A percentile compares a stretch with the other conserved stretches of the same genome.
phyloP scores from a whole-genome alignment of 106 monocot species.

The Acorus gramineus region DNA sequence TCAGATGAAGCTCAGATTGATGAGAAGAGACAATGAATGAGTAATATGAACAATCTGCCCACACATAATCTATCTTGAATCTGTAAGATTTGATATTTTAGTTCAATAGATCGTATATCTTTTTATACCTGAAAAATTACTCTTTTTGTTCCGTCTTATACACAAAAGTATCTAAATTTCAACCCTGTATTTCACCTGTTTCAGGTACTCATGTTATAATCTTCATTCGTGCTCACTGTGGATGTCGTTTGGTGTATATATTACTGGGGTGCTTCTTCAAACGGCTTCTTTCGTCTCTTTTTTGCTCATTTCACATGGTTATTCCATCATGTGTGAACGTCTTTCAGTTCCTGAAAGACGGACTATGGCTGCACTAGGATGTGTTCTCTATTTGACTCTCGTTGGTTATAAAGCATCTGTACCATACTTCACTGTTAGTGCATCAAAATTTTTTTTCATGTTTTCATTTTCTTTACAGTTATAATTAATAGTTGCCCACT shows the following conservation, averaged over 20 bases:
- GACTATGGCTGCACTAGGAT: constrained; percentile 49
- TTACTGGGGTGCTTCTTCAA: constrained; percentile 81
- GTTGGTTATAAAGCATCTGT: constrained; percentile 72
- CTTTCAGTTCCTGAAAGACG: constrained; percentile 66
- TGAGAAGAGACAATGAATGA: too few relatives aligned
- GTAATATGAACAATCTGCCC: too few relatives aligned
- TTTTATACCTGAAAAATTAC: too few relatives aligned
- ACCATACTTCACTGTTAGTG: constrained; percentile 73
- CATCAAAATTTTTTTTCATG: constrained; percentile 1
- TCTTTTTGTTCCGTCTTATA: too few relatives aligned
- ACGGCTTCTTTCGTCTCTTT: constrained; percentile 72
- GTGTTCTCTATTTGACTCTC: constrained; percentile 60
- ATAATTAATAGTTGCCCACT: too few relatives aligned
- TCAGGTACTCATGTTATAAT: constrained; percentile 85
- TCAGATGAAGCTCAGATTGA: too few relatives aligned
- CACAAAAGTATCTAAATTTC: not conserved
- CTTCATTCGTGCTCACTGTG: constrained; percentile 80
- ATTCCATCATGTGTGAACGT: constrained; percentile 81
- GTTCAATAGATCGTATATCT: too few relatives aligned
- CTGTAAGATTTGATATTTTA: too few relatives aligned
- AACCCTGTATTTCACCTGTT: not conserved
- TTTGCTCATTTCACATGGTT: constrained; percentile 82
- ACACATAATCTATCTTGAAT: too few relatives aligned
- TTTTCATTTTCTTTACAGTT: not conserved
- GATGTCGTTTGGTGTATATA: constrained; percentile 93